Percentiles rank a stretch among this genome's conserved stretches.
Conservation (phyloP, 2,329 filamentous ascomycete species). For the Aspergillus quadricinctus region DNA sequence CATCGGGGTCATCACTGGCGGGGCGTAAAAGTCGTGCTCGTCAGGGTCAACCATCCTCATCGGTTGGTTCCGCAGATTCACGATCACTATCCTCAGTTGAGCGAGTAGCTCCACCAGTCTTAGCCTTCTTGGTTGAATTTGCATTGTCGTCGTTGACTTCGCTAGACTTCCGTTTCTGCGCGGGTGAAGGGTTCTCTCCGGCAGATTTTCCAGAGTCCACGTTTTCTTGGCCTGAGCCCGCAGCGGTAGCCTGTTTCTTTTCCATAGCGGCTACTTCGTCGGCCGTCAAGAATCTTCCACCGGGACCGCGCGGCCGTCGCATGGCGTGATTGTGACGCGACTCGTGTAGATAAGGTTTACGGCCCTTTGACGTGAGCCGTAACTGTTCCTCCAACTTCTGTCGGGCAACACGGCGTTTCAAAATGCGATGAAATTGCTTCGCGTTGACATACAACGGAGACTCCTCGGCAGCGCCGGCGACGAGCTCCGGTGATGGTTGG, state of each 20-base stretch:
- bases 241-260: conserved; percentile 49
- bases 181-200: conserved; percentile 32
- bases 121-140: conserved; percentile 47
- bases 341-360: conserved; percentile 96
- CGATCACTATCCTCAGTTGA: conserved; percentile 51
- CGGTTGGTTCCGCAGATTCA: conserved; percentile 44
- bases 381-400: conserved; percentile 92
- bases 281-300: conserved; percentile 90
- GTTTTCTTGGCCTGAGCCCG: conserved; percentile 31
- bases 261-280: conserved; percentile 93
- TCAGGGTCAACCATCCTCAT: conserved; percentile 44
- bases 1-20: conserved; percentile 4
- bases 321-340: conserved; percentile 98
- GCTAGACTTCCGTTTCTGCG: conserved; percentile 50
- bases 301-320: conserved; percentile 87
- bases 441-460: conserved; percentile 96
- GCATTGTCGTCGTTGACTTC: conserved; percentile 42
- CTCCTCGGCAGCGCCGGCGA: conserved; percentile 71
- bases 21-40: not conserved
- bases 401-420: conserved; percentile 88
- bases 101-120: conserved; percentile 35
- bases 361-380: conserved; percentile 85
- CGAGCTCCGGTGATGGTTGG: conserved; percentile 75
- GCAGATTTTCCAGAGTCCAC: conserved; percentile 26
- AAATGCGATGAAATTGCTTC: conserved; percentile 95